Evolutionary conservation across 2,329 filamentous ascomycete species (phyloP).

Genomic region (Colletotrichum paranaense): DNA sequence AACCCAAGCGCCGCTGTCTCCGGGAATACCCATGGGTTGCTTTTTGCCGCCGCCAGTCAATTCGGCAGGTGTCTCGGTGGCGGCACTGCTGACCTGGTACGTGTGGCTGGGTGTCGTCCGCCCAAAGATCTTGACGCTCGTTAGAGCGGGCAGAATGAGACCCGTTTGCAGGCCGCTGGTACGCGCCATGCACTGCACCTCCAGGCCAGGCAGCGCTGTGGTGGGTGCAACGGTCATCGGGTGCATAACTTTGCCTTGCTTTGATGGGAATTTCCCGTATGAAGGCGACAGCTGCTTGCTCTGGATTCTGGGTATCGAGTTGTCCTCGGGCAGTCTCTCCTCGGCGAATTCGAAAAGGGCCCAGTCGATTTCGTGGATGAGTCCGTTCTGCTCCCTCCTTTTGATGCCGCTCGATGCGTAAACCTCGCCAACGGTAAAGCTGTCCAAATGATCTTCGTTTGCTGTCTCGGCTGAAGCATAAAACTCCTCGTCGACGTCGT

Average conservation of each 20-base stretch:
- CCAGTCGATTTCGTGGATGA: slow-evolving; percentile 96
- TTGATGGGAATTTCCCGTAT: slow-evolving; percentile 24
- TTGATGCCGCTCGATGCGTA: slow-evolving; percentile 92
- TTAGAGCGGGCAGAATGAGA: slow-evolving; percentile 80
- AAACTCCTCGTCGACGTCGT: slow-evolving; percentile 86
- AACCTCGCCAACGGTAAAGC: slow-evolving; percentile 83
- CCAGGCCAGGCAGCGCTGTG: slow-evolving; percentile 75
- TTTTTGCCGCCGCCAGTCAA: slow-evolving; percentile 34
- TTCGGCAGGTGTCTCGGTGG: slow-evolving; percentile 24
- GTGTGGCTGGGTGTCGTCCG: slow-evolving; percentile 83
- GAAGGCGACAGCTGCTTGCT: slow-evolving; percentile 20
- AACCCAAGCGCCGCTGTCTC: slow-evolving; percentile 94
- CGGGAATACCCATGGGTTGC: slow-evolving; percentile 74
- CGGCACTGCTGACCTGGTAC: slow-evolving; percentile 65
- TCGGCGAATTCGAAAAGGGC: slow-evolving; percentile 85
- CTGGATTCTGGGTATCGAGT: slow-evolving; percentile 68
- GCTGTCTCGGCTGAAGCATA: slow-evolving; percentile 78
- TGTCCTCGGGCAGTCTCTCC: slow-evolving; percentile 76
- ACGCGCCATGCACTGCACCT: slow-evolving; percentile 89
- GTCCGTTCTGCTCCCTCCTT: slow-evolving; percentile 75
- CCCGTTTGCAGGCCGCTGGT: slow-evolving; percentile 87
- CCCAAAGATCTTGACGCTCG: slow-evolving; percentile 88
- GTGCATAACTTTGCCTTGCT: slow-evolving; percentile 53
- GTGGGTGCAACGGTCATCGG: slow-evolving; percentile 70
- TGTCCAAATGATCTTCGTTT: slow-evolving; percentile 85